Evolutionary conservation across 2,329 filamentous ascomycete genomes (phyloP).

Genomic region (Fusarium sp.): DNA sequence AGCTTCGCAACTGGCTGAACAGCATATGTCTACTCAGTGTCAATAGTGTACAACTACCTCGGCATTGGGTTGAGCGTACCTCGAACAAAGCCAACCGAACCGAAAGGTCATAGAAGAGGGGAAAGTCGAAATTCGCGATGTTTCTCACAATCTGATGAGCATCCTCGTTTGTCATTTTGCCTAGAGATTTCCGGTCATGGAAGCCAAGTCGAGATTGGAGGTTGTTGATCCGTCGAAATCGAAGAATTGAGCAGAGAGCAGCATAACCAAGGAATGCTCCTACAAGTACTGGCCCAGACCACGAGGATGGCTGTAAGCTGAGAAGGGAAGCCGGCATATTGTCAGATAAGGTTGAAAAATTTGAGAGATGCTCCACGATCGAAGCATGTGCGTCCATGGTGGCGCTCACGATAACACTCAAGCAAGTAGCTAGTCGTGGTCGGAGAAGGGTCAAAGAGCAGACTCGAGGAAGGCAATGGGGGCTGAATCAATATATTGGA

Average conservation of each 20-base stretch:
- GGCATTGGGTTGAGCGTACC: conserved; percentile 32
- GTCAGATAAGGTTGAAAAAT: conserved; percentile 9
- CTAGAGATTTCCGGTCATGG: conserved; percentile 48
- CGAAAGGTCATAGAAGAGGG: conserved; percentile 49
- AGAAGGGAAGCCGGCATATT: not conserved
- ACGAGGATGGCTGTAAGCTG: conserved; percentile 16
- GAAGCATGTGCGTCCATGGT: conserved; percentile 21
- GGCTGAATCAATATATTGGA: not conserved
- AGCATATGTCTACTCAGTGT: conserved; percentile 50
- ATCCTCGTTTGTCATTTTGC: conserved; percentile 54
- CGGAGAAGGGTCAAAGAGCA: not conserved
- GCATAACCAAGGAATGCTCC: conserved; percentile 45
- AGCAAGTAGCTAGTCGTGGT: not conserved
- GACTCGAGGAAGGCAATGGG: not conserved
- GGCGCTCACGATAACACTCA: not conserved
- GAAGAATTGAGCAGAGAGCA: conserved; percentile 48
- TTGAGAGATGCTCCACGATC: conserved; percentile 12
- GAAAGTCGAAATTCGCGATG: conserved; percentile 49
- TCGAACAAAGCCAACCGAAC: conserved; percentile 54
- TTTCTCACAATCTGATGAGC: conserved; percentile 55
- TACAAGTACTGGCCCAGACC: conserved; percentile 27
- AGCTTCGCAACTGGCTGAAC: conserved; percentile 51
- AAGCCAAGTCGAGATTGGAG: conserved; percentile 46
- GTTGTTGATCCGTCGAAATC: conserved; percentile 48
- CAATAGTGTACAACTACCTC: not conserved